A percentile compares a stretch with the other conserved stretches of the same genome.
Evolutionary conservation across 2,329 filamentous ascomycete species (phyloP).

Genomic region (Hawksworthiomyces lignivorus): DNA sequence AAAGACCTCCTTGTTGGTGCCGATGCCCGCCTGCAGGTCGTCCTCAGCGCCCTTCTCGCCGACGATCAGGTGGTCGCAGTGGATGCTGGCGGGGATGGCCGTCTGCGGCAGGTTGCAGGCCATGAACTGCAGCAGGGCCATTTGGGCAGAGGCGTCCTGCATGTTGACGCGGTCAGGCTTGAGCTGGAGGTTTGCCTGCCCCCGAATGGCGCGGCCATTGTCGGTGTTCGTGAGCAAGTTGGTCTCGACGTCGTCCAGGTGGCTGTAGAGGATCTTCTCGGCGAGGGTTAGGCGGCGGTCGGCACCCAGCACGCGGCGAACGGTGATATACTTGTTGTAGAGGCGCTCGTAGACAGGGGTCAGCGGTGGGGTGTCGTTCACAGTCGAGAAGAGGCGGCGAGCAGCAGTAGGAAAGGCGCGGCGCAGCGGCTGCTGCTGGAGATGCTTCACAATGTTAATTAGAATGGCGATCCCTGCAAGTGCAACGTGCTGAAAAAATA

Average conservation of each 20-base stretch:
- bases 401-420: slow-evolving; percentile 21
- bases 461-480: too few relatives aligned
- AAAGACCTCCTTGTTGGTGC: slow-evolving; percentile 93
- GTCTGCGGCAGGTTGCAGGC: slow-evolving; percentile 83
- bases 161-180: slow-evolving; percentile 97
- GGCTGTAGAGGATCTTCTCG: slow-evolving; percentile 97
- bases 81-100: slow-evolving; percentile 91
- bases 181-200: slow-evolving; percentile 87
- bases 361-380: slow-evolving; percentile 30
- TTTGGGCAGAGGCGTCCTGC: slow-evolving; percentile 98
- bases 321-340: slow-evolving; percentile 66
- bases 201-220: slow-evolving; percentile 76
- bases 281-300: slow-evolving; percentile 67
- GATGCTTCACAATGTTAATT: slow-evolving; percentile 28
- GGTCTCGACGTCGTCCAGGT: slow-evolving; percentile 83
- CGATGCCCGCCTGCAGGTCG: slow-evolving; percentile 77
- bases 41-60: slow-evolving; percentile 82
- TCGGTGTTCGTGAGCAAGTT: slow-evolving; percentile 75
- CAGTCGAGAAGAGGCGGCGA: slow-evolving; percentile 29
- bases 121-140: slow-evolving; percentile 99
- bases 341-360: slow-evolving; percentile 77
- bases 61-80: slow-evolving; percentile 99
- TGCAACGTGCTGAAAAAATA: too few relatives aligned
- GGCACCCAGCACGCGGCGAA: slow-evolving; percentile 62
- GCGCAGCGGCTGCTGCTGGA: slow-evolving; percentile 26